A percentile compares a stretch with the other conserved stretches of the same genome.
phyloP scores from a whole-genome alignment of 2,329 filamentous ascomycete species.

The Hypomyces rosellus region DNA sequence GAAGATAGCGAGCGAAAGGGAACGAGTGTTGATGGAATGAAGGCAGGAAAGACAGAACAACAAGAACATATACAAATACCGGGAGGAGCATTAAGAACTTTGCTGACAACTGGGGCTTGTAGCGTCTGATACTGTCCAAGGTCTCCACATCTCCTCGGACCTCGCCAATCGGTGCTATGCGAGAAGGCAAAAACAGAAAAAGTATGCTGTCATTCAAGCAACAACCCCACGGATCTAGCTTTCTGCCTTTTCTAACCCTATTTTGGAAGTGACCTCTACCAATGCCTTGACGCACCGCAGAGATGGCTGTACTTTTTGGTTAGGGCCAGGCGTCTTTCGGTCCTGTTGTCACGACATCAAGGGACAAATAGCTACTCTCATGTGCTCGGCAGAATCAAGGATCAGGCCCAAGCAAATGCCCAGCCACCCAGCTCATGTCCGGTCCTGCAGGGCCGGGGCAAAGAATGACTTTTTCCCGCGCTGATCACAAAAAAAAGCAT shows the following conservation, averaged over 20 bases:
- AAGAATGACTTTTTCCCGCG: not conserved
- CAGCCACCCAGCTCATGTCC: not conserved
- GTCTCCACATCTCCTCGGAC: not conserved
- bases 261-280: not conserved
- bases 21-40: not conserved
- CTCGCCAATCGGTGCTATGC: not conserved
- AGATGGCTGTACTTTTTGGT: too few relatives aligned
- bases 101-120: not conserved
- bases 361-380: too few relatives aligned
- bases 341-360: not conserved
- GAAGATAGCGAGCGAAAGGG: not conserved
- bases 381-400: not conserved
- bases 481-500: not conserved
- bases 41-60: not conserved
- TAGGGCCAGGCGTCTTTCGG: not conserved
- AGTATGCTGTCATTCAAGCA: not conserved
- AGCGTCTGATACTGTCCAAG: not conserved
- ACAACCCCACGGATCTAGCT: too few relatives aligned
- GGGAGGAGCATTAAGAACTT: not conserved
- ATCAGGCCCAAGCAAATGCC: not conserved
- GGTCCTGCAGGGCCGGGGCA: not conserved
- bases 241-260: not conserved
- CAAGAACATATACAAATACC: not conserved
- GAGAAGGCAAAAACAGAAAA: not conserved
- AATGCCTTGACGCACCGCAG: not conserved